Percentiles rank a stretch among this genome's conserved stretches.
These are phyloP conservation scores for Heritiera littoralis DNA, from an alignment of 345 rosid species.

Conservation along the genomic window DNA sequence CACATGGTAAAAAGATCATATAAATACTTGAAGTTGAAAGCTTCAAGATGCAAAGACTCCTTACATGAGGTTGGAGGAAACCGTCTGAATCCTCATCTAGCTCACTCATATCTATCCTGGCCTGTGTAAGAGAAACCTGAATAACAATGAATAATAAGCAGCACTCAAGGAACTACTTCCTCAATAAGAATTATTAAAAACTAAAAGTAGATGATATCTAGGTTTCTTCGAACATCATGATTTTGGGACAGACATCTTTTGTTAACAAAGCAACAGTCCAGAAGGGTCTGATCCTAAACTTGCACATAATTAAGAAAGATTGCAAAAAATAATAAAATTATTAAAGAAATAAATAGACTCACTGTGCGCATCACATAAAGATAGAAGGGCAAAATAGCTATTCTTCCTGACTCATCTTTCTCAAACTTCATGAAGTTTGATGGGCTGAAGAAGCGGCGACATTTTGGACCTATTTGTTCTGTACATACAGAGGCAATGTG, in stretches of 20 bases:
- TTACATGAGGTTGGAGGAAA: conserved; percentile 87
- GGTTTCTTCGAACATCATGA: not conserved
- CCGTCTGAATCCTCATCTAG: conserved; percentile 99
- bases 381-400: conserved; percentile 95
- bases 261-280: not conserved
- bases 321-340: not conserved
- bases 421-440: conserved; percentile 99
- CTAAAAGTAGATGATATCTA: not conserved
- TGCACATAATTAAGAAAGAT: not conserved
- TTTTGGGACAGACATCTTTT: not conserved
- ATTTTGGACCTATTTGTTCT: conserved; percentile 97
- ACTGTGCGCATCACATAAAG: conserved; percentile 99
- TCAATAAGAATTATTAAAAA: not conserved
- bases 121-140: conserved; percentile 98
- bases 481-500: conserved; percentile 97
- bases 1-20: conserved; percentile 2
- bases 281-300: not conserved
- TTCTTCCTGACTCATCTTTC: conserved; percentile 98
- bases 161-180: conserved; percentile 16
- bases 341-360: conserved; percentile 30
- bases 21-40: conserved; percentile 14
- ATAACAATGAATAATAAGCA: conserved; percentile 27
- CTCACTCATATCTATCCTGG: conserved; percentile 99
- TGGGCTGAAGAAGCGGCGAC: conserved; percentile 96
- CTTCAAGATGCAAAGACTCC: conserved; percentile 11